A percentile compares a stretch with the other conserved stretches of the same genome.
phyloP scores from a whole-genome alignment of 192 early-diverging fungal genomes.

The Coemansia sp. region DNA sequence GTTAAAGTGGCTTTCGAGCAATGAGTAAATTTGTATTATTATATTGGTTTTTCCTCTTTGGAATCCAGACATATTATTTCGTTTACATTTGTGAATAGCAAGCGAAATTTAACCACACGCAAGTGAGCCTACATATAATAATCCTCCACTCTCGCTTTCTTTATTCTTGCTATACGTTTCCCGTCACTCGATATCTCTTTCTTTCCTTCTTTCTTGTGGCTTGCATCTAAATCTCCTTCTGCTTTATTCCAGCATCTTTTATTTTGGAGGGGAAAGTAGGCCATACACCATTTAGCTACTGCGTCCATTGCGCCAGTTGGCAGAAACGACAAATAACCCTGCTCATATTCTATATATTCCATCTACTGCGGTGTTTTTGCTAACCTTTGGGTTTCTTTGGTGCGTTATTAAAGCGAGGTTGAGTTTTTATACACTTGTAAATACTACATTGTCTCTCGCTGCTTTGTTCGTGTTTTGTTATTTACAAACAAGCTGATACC shows the following conservation, averaged over 20 bases:
- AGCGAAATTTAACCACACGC: no score
- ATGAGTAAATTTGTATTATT: no score
- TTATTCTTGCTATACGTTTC: neutral
- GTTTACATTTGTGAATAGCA: neutral
- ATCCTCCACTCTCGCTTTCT: neutral
- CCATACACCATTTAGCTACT: neutral
- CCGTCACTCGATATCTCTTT: neutral
- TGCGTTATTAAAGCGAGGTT: no score
- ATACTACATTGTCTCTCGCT: no score
- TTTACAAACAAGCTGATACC: neutral
- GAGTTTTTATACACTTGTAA: no score
- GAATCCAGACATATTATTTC: no score
- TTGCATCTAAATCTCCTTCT: neutral
- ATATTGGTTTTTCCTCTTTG: no score
- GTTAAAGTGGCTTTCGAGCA: no score
- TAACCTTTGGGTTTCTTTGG: no score
- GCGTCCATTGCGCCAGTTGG: neutral
- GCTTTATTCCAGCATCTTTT: neutral
- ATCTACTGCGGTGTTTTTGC: neutral
- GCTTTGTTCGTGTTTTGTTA: no score
- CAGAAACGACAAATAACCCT: conserved; percentile 8
- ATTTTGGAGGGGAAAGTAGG: neutral
- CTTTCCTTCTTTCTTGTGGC: neutral
- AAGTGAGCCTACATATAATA: neutral
- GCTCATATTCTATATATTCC: neutral